phyloP scores from a whole-genome alignment of 2,329 filamentous ascomycete species.

The Domatiomyces globalis region DNA sequence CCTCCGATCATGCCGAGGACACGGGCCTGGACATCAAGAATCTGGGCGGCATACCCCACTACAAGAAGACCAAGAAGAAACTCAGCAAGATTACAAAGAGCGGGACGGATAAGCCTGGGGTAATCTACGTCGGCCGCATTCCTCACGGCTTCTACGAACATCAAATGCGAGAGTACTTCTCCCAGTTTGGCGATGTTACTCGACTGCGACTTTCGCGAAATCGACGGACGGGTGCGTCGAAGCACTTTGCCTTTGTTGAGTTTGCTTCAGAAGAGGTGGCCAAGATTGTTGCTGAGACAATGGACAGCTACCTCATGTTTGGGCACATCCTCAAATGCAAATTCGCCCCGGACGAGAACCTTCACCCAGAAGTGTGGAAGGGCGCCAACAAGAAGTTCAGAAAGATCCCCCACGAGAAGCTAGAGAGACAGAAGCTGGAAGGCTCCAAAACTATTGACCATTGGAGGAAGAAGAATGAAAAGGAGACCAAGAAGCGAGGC shows the following conservation, averaged over 20 bases:
- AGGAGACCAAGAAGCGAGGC: constrained; percentile 56
- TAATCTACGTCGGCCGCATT: constrained; percentile 77
- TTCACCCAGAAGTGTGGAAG: constrained; percentile 75
- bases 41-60: constrained; percentile 31
- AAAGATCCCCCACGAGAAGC: constrained; percentile 71
- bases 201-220: constrained; percentile 76
- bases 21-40: constrained; percentile 33
- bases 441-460: constrained; percentile 56
- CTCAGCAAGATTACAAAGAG: constrained; percentile 38
- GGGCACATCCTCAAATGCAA: constrained; percentile 86
- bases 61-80: constrained; percentile 34
- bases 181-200: constrained; percentile 75
- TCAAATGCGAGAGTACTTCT: constrained; percentile 86
- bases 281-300: constrained; percentile 82
- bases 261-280: constrained; percentile 67
- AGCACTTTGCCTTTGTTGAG: constrained; percentile 91
- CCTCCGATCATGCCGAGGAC: constrained; percentile 33
- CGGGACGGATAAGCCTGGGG: constrained; percentile 43
- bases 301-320: constrained; percentile 95
- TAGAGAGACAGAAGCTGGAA: constrained; percentile 62
- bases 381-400: constrained; percentile 85
- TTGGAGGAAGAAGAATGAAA: constrained; percentile 65
- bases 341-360: constrained; percentile 57
- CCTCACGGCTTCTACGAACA: constrained; percentile 96
- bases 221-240: constrained; percentile 76